Evolutionary conservation across 495 filamentous ascomycete species (phyloP), one percentile per base, ranked within the genome.

Genomic region (Hypomontagnella submonticulosa): DNA sequence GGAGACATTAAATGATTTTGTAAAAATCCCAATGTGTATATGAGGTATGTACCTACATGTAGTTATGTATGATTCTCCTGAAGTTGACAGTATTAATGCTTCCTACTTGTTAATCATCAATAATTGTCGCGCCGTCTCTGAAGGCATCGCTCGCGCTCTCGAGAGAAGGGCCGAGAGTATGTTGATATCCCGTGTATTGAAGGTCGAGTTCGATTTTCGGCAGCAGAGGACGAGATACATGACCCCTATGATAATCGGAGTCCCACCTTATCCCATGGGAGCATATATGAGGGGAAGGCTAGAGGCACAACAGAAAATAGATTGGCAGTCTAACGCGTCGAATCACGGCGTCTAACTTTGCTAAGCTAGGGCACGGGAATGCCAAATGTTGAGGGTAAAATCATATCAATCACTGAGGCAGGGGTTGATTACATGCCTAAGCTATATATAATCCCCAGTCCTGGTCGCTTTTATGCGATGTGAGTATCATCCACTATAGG

Each of bases 121-220:
- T 49, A 49, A 49, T 4, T 49, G 46, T 49, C 46, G 46, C 23
- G 46, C 46, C n/a, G n/a, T n/a, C n/a, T n/a, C n/a, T n/a, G 46
- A 49, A 32, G 27, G 46, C 27, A 27, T 49, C n/a, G 46, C 46
- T 4, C 2, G 46, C 2, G n/a, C 46, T 49, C 23, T 49, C 3
- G 1, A 2, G 32, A 16, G 33, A 52, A 49, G 27, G 32, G 27
- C 46, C 4, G 49, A 40, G 34, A 40, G 15, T 38, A 18, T 37
- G 7, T 52, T 32, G 4, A 23, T 52, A 38, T 37, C 49, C 8
- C 34, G 46, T n/a, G n/a, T 33, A 15, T 32, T 33, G 23, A 27
- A 49, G 23, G 46, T 33, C 23, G 46, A 49, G 11, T 49, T 32
- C 11, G 23, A 49, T 49, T 12, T 49, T 32, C 46, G 46, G 12